These are phyloP conservation scores for Lactarius akahatsu DNA, from an alignment of 768 basidiomycete species.

Conservation along the genomic window DNA sequence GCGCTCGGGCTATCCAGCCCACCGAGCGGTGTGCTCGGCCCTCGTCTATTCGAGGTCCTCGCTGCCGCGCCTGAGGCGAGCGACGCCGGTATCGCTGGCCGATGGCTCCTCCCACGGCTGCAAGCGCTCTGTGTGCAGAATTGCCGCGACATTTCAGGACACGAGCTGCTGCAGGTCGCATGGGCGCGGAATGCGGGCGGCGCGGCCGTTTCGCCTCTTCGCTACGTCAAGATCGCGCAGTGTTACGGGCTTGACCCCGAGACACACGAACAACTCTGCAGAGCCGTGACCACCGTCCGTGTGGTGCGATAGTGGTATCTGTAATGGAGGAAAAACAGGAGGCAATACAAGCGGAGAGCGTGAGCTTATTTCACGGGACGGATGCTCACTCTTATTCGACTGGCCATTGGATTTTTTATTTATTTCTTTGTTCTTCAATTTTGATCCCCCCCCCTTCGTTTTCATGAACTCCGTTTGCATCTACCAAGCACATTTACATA, in stretches of 20 bases:
- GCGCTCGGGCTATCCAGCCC: conserved; percentile 35
- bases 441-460: not conserved
- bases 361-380: not conserved
- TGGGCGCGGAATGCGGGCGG: conserved; percentile 30
- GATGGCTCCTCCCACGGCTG: conserved; percentile 35
- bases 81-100: conserved; percentile 12
- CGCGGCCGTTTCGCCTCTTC: conserved; percentile 30
- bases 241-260: conserved; percentile 33
- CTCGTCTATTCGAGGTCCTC: conserved; percentile 35
- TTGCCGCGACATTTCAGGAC: conserved; percentile 35
- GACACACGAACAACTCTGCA: conserved; percentile 31
- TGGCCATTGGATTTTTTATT: not conserved
- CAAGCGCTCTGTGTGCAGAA: conserved; percentile 35
- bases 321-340: conserved; percentile 1
- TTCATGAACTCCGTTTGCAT: conserved; percentile 14
- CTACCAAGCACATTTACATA: conserved; percentile 22
- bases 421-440: not conserved
- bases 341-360: not conserved
- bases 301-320: conserved; percentile 24
- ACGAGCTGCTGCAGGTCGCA: conserved; percentile 35
- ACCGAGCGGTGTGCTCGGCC: conserved; percentile 31
- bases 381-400: not conserved
- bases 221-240: conserved; percentile 32
- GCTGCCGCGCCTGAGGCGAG: conserved; percentile 27
- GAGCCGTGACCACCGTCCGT: conserved; percentile 32